A percentile compares a stretch with the other conserved stretches of the same genome.
phyloP scores from a whole-genome alignment of 192 early-diverging fungal species.

The Phlyctochytrium bullatum region DNA sequence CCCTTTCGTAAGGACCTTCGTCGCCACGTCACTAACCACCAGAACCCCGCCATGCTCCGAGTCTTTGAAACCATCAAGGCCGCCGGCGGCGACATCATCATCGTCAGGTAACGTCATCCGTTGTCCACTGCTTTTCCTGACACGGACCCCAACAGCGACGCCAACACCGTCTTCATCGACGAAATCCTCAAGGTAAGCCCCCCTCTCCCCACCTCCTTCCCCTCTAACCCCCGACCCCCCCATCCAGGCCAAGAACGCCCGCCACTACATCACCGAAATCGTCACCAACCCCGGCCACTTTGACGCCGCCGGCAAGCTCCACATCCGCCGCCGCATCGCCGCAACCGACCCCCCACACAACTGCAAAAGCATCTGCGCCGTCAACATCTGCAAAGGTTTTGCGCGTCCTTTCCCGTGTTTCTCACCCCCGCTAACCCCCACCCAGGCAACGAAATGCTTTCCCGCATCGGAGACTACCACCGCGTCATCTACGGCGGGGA shows the following conservation, averaged over 20 bases:
- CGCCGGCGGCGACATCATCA: constrained; percentile 27
- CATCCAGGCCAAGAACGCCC: constrained; percentile 26
- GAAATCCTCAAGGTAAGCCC: constrained; percentile 27
- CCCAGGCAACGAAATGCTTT: constrained; percentile 11
- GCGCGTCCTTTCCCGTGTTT: not conserved
- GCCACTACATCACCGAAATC: constrained; percentile 30
- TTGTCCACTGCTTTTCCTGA: too few relatives aligned
- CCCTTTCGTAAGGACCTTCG: constrained; percentile 27
- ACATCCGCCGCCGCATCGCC: constrained; percentile 11
- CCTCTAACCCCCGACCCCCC: too few relatives aligned
- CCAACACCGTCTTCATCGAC: constrained; percentile 43
- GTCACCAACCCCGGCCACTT: constrained; percentile 38
- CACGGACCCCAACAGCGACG: constrained; percentile 22
- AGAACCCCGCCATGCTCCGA: constrained; percentile 20
- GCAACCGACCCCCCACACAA: constrained; percentile 22
- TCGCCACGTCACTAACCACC: not conserved
- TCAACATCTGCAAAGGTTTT: constrained; percentile 40
- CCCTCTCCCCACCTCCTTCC: not conserved
- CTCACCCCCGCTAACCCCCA: not conserved
- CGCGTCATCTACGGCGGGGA: constrained; percentile 36
- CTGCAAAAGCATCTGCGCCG: constrained; percentile 26
- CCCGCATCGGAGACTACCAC: constrained; percentile 21
- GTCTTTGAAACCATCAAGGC: constrained; percentile 23
- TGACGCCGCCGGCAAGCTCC: constrained; percentile 16
- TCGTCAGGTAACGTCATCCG: constrained; percentile 6